Percentiles rank a stretch among this genome's conserved stretches.
Evolutionary conservation across 2,329 filamentous ascomycete species (phyloP).

Genomic region (Raffaelea ambrosiae): DNA sequence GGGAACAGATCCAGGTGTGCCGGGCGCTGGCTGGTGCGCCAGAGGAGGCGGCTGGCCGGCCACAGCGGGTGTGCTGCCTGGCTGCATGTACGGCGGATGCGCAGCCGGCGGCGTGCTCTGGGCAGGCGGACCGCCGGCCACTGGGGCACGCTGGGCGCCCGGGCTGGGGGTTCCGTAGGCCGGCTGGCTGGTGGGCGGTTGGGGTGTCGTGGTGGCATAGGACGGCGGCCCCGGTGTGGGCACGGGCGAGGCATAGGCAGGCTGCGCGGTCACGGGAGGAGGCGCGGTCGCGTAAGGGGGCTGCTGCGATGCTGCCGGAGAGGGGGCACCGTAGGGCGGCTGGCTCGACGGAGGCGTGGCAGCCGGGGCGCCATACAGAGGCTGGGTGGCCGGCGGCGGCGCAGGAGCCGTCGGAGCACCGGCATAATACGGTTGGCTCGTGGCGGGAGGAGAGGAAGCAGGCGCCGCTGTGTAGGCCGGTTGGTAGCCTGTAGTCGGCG

Average conservation of each 20-base stretch:
- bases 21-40: neutral
- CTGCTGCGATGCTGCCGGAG: neutral
- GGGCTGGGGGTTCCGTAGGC: neutral
- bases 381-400: neutral
- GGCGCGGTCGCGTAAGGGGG: neutral
- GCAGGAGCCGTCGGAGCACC: neutral
- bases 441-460: no score
- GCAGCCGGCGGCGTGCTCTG: neutral
- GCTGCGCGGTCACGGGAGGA: no score
- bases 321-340: neutral
- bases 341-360: neutral
- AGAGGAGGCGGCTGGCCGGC: neutral
- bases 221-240: neutral
- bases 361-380: conserved; percentile 1
- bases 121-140: neutral
- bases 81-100: neutral
- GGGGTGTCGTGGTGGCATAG: neutral
- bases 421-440: neutral
- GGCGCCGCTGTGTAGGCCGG: no score
- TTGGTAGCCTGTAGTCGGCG: neutral
- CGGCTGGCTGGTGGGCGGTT: neutral
- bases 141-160: neutral
- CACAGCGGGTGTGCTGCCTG: neutral
- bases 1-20: neutral
- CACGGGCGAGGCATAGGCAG: neutral